Conservation (phyloP, 352 stramenopile genomes). For the Blastocystis hominis region DNA sequence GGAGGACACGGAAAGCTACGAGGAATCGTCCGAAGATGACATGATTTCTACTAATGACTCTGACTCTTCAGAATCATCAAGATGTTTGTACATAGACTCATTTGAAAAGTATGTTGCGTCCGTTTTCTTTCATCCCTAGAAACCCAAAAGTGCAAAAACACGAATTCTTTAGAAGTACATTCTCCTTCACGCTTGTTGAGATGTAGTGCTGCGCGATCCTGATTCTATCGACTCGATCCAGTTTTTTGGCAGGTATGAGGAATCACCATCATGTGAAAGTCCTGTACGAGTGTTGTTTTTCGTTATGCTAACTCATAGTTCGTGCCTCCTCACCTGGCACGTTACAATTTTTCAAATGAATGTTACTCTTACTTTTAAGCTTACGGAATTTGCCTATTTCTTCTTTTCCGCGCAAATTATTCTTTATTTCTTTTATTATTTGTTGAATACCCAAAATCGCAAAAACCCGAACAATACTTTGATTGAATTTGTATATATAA, state of each 20-base stretch:
- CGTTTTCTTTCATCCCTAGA: too few relatives aligned
- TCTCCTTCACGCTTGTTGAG: neutral
- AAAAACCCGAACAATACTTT: neutral
- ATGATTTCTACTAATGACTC: neutral
- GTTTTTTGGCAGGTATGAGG: neutral
- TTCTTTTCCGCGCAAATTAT: neutral
- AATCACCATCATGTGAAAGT: neutral
- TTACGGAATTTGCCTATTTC: neutral
- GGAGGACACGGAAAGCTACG: neutral
- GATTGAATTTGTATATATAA: neutral
- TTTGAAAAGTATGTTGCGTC: too few relatives aligned
- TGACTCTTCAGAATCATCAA: neutral
- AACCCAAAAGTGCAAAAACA: too few relatives aligned
- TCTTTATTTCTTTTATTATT: neutral
- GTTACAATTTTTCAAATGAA: neutral
- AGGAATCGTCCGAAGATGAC: neutral
- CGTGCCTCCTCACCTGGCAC: slow-evolving; percentile 19
- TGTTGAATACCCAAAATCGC: neutral
- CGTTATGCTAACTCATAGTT: neutral
- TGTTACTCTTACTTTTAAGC: neutral
- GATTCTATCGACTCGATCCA: neutral
- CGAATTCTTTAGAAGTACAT: too few relatives aligned
- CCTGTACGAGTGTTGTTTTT: neutral
- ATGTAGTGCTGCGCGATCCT: neutral
- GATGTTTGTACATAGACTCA: too few relatives aligned